These are phyloP conservation scores for Lipomyces orientalis DNA, from an alignment of 805 yeast genomes.

Conservation along the genomic window DNA sequence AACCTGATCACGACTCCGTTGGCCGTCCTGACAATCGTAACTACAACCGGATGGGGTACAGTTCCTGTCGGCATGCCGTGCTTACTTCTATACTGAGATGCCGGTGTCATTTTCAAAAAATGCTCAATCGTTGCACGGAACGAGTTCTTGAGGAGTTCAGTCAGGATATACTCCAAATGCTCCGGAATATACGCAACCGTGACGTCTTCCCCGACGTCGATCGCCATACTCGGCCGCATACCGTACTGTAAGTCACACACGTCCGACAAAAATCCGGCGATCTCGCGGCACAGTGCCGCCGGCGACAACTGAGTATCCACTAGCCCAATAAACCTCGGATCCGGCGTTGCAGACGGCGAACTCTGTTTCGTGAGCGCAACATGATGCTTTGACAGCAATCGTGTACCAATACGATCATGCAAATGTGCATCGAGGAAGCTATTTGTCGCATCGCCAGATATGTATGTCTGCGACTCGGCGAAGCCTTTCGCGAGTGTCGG, in stretches of 20 bases:
- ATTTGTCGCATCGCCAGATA: constrained; percentile 57
- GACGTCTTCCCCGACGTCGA: constrained; percentile 63
- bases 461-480: constrained; percentile 60
- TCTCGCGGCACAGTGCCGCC: constrained; percentile 63
- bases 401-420: constrained; percentile 82
- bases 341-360: not conserved
- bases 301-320: constrained; percentile 72
- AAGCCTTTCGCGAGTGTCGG: constrained; percentile 84
- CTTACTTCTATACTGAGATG: constrained; percentile 20
- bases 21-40: constrained; percentile 54
- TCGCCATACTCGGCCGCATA: constrained; percentile 63
- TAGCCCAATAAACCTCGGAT: constrained; percentile 59
- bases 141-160: constrained; percentile 86
- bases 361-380: constrained; percentile 59
- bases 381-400: constrained; percentile 86
- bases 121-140: constrained; percentile 87
- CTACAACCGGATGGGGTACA: constrained; percentile 47
- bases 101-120: constrained; percentile 13
- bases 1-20: constrained; percentile 68
- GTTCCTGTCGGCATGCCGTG: constrained; percentile 37
- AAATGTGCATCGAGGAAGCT: constrained; percentile 75
- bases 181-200: constrained; percentile 82
- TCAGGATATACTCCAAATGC: constrained; percentile 84
- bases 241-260: constrained; percentile 85
- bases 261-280: constrained; percentile 79